Evolutionary conservation across 2,329 filamentous ascomycete species (phyloP), one percentile per base, ranked within the genome.

Genomic region (Tolypocladium endophyticum): DNA sequence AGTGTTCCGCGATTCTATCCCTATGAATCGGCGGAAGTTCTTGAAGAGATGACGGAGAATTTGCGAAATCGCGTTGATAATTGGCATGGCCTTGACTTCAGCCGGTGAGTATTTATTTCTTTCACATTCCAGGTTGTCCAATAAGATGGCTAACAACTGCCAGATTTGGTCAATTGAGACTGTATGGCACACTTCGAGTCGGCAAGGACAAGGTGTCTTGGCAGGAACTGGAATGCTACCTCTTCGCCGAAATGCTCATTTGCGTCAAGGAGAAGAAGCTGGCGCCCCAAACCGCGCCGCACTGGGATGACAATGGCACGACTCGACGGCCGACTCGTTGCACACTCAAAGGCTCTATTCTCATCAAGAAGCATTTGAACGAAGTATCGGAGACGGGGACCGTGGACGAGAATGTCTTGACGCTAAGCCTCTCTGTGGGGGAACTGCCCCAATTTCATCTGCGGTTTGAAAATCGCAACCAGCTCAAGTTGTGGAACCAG

Each of bases 181-280:
- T 97, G 38, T 92, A 96, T 68, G 93, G 92, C 35, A 92, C 88
- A 2, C 85, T 99, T 60, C 87, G 90, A 58, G 94, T 99, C 28
- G 94, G 94, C 67, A 99, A 99, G 75, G 94, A 99, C 73, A 92
- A 92, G 65, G 82, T 93, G 64, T 92, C 92, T 8, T 99, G 94
- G 94, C 94, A 99, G 77, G 94, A 97, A 72, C 77, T 99, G 59
- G 92, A 99, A 72, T 99, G 94, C 73, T 99, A 91, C 72, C 82
- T 99, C 36, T 99, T 99, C 70, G 90, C 89, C 5, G 94, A 99
- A 76, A 99, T 99, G 94, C 88, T 99, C 67, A 99, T 99, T 64
- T 99, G 94, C 70, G 92, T 99, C 62, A 99, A 97, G 75, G 94
- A 97, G 76, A 97, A 97, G 82, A 96, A 92, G 76, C 74, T 80